phyloP scores from a whole-genome alignment of 164 flowering plant species.

The Dillenia turbinata region DNA sequence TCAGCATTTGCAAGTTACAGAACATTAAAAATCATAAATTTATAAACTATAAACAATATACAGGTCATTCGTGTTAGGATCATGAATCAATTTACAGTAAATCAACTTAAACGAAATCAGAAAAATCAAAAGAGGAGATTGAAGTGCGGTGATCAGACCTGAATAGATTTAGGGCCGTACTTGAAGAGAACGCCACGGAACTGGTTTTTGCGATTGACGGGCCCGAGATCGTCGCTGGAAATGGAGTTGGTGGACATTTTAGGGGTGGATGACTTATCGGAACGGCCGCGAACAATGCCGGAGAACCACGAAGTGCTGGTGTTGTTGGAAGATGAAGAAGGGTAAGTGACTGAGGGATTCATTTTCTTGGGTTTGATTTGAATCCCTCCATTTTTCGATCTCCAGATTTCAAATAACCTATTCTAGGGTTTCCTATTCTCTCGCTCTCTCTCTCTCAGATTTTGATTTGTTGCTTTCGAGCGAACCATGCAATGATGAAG shows the following conservation, averaged over 20 bases:
- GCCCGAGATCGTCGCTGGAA: slow-evolving; percentile 28
- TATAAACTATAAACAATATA: too few species aligned
- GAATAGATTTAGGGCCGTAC: slow-evolving; percentile 74
- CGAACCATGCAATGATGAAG: too few species aligned
- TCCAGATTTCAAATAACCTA: too few species aligned
- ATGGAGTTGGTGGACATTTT: slow-evolving; percentile 25
- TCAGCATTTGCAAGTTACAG: too few species aligned
- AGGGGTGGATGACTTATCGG: slow-evolving; percentile 24
- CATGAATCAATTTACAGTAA: not conserved
- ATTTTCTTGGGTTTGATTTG: slow-evolving; percentile 7
- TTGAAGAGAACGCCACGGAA: slow-evolving; percentile 76
- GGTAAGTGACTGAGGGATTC: slow-evolving; percentile 17
- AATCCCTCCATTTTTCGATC: too few species aligned
- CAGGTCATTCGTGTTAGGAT: too few species aligned
- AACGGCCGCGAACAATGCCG: slow-evolving; percentile 65
- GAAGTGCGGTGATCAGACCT: slow-evolving; percentile 33
- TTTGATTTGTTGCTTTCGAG: too few species aligned
- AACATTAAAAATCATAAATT: too few species aligned
- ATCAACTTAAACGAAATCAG: not conserved
- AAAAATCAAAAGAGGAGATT: not conserved
- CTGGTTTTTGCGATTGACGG: slow-evolving; percentile 54
- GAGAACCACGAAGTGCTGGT: slow-evolving; percentile 66
- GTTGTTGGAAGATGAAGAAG: not conserved
- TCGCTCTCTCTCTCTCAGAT: too few species aligned
- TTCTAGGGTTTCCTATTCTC: too few species aligned